Conservation (phyloP, 257 asterid genomes). For the Petunia axillaris region DNA sequence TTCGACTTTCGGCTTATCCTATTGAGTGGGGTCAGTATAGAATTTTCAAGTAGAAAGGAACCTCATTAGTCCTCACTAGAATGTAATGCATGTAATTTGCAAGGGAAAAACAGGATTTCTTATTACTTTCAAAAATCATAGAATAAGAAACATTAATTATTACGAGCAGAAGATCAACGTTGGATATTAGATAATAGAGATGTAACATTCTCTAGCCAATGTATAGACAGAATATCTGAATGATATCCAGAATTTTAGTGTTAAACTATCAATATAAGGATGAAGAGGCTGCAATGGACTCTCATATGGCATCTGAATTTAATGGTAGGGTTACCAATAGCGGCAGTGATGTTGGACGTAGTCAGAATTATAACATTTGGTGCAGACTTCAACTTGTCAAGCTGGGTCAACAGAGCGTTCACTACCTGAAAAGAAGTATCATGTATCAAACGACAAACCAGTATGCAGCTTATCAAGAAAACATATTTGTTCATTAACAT, state of each 20-base stretch:
- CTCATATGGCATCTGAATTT: constrained; percentile 21
- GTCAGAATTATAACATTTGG: constrained; percentile 93
- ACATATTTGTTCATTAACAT: constrained; percentile 28
- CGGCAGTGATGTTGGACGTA: constrained; percentile 97
- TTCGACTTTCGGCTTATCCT: constrained; percentile 2
- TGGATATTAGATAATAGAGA: not conserved
- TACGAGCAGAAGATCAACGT: not conserved
- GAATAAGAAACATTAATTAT: not conserved
- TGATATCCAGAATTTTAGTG: not conserved
- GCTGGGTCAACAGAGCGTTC: constrained; percentile 93
- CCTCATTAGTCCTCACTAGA: not conserved
- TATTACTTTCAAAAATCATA: not conserved
- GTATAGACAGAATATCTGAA: not conserved
- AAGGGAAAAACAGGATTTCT: no score
- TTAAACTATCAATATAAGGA: constrained; percentile 5
- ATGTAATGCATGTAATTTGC: not conserved
- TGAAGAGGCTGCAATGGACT: constrained; percentile 17
- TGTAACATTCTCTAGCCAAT: constrained; percentile 3
- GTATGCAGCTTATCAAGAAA: constrained; percentile 24
- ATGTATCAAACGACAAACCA: constrained; percentile 27
- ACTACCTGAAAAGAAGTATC: constrained; percentile 73
- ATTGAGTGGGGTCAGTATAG: not conserved
- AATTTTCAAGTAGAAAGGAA: not conserved
- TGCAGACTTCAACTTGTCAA: constrained; percentile 87
- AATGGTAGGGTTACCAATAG: constrained; percentile 69